These are phyloP conservation scores for Sequoia sempervirens DNA, from an alignment of 75 land plant genomes.

Conservation along the genomic window DNA sequence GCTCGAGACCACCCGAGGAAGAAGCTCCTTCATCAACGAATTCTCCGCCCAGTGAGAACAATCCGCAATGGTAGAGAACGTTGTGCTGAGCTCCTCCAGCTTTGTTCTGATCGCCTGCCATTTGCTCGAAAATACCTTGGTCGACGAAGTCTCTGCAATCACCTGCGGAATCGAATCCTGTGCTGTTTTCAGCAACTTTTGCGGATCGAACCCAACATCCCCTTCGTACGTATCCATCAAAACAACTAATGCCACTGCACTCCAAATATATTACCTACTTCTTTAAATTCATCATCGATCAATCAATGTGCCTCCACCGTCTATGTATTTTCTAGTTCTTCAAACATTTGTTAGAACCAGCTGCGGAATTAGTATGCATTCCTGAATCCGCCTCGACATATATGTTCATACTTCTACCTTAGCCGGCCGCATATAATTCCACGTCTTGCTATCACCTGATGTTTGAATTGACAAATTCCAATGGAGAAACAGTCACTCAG, in stretches of 20 bases:
- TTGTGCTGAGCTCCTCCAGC: constrained; percentile 35
- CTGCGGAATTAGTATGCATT: too few species aligned
- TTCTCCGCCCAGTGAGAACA: constrained; percentile 12
- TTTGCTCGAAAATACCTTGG: constrained; percentile 39
- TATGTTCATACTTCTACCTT: too few species aligned
- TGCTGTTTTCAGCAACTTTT: neutral
- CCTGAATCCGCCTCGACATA: too few species aligned
- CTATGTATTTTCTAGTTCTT: too few species aligned
- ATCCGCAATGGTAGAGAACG: constrained; percentile 13
- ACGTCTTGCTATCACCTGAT: too few species aligned
- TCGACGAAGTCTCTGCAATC: constrained; percentile 29
- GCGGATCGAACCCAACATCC: neutral
- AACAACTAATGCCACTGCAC: neutral
- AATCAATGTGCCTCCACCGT: neutral
- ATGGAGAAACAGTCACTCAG: neutral
- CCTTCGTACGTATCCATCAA: neutral
- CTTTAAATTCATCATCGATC: neutral
- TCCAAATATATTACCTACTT: too few species aligned
- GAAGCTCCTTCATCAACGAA: neutral
- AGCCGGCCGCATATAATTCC: neutral
- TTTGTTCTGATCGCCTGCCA: constrained; percentile 45
- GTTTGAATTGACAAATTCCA: neutral
- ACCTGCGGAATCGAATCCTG: constrained; percentile 19
- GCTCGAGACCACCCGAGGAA: constrained; percentile 23
- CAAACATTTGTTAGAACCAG: too few species aligned